These are phyloP conservation scores for Penicillium antarcticum DNA, from an alignment of 495 filamentous ascomycete genomes.

Conservation along the genomic window DNA sequence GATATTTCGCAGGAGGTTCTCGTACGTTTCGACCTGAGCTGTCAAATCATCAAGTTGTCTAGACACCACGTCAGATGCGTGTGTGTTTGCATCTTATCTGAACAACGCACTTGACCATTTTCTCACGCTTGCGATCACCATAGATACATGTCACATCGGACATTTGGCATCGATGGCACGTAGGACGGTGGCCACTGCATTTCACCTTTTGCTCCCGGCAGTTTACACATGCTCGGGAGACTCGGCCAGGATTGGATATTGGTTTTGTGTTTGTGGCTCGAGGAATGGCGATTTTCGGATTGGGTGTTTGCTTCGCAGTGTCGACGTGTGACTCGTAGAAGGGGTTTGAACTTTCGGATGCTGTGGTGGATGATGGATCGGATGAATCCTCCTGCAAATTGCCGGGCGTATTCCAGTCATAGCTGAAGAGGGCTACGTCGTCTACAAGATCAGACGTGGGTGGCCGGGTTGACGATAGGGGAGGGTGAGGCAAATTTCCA, in stretches of 20 bases:
- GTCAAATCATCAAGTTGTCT: slow-evolving; percentile 20
- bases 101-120: slow-evolving; percentile 47
- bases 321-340: too few relatives aligned
- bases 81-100: too few relatives aligned
- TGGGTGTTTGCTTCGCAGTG: too few relatives aligned
- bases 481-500: too few relatives aligned
- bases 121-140: slow-evolving; percentile 57
- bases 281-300: slow-evolving; percentile 34
- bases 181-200: slow-evolving; percentile 54
- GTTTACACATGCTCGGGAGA: slow-evolving; percentile 62
- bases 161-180: slow-evolving; percentile 55
- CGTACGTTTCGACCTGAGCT: slow-evolving; percentile 23
- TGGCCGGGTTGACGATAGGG: too few relatives aligned
- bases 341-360: too few relatives aligned
- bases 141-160: slow-evolving; percentile 49
- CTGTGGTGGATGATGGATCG: too few relatives aligned
- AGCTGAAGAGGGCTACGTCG: too few relatives aligned
- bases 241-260: slow-evolving; percentile 34
- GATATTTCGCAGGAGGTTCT: slow-evolving; percentile 29
- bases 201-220: slow-evolving; percentile 68
- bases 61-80: slow-evolving; percentile 1
- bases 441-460: too few relatives aligned
- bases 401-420: too few relatives aligned
- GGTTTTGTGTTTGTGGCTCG: slow-evolving; percentile 21
- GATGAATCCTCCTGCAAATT: too few relatives aligned